phyloP scores from a whole-genome alignment of 73 alveolate species.

The Blepharisma stoltei region DNA sequence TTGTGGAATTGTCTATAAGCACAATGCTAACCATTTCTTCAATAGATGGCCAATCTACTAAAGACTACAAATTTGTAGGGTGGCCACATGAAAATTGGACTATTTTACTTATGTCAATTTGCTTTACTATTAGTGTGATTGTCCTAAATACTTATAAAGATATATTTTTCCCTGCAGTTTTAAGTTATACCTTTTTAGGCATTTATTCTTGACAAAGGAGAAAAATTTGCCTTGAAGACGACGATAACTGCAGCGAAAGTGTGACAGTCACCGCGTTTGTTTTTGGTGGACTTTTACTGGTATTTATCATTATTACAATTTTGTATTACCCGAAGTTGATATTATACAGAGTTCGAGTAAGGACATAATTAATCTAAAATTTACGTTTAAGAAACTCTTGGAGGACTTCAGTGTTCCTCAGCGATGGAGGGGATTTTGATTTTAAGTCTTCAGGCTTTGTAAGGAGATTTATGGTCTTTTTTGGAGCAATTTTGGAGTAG shows the following conservation, averaged over 20 bases:
- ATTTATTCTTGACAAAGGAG: not conserved
- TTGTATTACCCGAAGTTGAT: conserved; percentile 7
- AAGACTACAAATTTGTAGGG: not conserved
- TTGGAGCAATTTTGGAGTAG: too few species aligned
- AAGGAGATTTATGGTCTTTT: too few species aligned
- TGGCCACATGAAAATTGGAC: conserved; percentile 21
- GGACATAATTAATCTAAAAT: not conserved
- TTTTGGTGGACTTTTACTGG: not conserved
- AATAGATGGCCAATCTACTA: not conserved
- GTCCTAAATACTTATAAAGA: not conserved
- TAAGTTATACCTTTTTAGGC: conserved; percentile 19
- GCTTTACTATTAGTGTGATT: not conserved
- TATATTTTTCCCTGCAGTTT: not conserved
- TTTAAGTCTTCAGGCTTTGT: too few species aligned
- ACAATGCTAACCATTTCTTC: not conserved
- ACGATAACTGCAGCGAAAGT: not conserved
- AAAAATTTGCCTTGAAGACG: not conserved
- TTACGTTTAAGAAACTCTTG: too few species aligned
- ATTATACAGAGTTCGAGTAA: conserved; percentile 3
- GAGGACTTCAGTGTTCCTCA: too few species aligned
- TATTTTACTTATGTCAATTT: not conserved
- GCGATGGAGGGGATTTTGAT: too few species aligned
- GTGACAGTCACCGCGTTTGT: conserved; percentile 1
- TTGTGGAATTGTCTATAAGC: not conserved
- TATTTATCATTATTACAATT: conserved; percentile 5